phyloP scores from a whole-genome alignment of 2,329 filamentous ascomycete genomes.

The Ophiosphaerella herpotricha region DNA sequence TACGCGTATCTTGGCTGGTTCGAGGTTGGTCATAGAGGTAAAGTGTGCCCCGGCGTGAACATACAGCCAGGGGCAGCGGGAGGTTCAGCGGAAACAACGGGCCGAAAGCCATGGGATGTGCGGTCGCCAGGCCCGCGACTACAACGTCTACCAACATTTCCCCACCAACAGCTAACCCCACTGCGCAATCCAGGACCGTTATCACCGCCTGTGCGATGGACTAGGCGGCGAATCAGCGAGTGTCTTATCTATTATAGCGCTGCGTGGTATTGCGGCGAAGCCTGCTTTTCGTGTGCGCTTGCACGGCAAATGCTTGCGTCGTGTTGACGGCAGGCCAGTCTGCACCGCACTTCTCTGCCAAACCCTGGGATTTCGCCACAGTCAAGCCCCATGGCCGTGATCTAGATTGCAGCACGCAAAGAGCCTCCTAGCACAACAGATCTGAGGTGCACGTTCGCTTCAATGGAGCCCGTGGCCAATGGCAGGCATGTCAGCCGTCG shows the following conservation, averaged over 20 bases:
- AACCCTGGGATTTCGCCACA: conserved; percentile 32
- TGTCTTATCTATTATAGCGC: conserved; percentile 22
- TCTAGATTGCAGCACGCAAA: conserved; percentile 36
- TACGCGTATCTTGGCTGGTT: conserved; percentile 15
- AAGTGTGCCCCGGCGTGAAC: conserved; percentile 18
- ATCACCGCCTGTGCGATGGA: conserved; percentile 28
- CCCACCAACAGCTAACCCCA: conserved; percentile 39
- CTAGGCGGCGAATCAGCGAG: conserved; percentile 31
- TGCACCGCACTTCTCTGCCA: conserved; percentile 17
- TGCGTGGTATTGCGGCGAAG: conserved; percentile 18
- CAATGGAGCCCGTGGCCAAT: conserved; percentile 38
- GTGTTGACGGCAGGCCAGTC: conserved; percentile 16
- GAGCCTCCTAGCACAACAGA: conserved; percentile 30
- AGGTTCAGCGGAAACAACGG: conserved; percentile 11
- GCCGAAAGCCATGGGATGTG: conserved; percentile 9
- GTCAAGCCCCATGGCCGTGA: conserved; percentile 27
- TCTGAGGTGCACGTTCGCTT: conserved; percentile 35
- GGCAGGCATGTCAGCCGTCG: conserved; percentile 36
- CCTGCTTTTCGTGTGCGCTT: conserved; percentile 23
- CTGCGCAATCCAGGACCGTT: conserved; percentile 39
- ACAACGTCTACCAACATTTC: conserved; percentile 37
- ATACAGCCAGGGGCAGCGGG: conserved; percentile 15
- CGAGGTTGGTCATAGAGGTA: conserved; percentile 5
- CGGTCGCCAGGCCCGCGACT: conserved; percentile 31
- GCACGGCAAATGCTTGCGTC: conserved; percentile 23